Evolutionary conservation across 257 asterid genomes (phyloP), one percentile per base, ranked within the genome.

Genomic region (Forsythia viridissima): DNA sequence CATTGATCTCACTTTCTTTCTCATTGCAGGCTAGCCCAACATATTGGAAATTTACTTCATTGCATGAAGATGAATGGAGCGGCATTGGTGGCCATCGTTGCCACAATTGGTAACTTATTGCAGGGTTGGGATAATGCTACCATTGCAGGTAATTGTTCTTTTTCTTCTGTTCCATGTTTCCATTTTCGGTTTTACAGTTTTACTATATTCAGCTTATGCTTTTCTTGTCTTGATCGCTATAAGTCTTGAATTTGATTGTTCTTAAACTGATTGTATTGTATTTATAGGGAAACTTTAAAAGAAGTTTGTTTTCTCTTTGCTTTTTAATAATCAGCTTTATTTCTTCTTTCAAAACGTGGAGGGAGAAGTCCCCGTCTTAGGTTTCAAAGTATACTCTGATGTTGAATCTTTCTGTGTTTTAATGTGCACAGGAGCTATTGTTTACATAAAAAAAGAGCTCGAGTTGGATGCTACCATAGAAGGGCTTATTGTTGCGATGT

Each of bases 121-220:
- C 96, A 92, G 87, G 97, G 97, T 68, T 92, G 97, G 97, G 97
- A 92, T 77, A 91, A 92, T 89, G 97, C 96, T 66, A 92, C 94
- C 44, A 92, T 92, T 80, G 94, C 97, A 79, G 97, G 97, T 92
- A 42, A 36, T 18, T 52, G 72, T 74, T 11, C 63, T 24, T 65
- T 30, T 2, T 78, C 70, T 57, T 30, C 36, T 76, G 55, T 43
- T 79, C 68, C 9, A 20, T 72, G 21, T 52, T 34, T 20, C 46
- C 36, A 4, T 44, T 52, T 41, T 15, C 72, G 36, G 30, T 76
- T 78, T 68, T 69, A 12, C 7, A 12, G 15, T 18, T 5, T 46
- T 63, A 21, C 2, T 9, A 20, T 9, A 21, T 9, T 6, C 13
- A n/a, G 20, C 24, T 13, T 39, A 12, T 75, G 9, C 72, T 20